phyloP scores from a whole-genome alignment of 768 basidiomycete genomes.

The Serendipita sp. region DNA sequence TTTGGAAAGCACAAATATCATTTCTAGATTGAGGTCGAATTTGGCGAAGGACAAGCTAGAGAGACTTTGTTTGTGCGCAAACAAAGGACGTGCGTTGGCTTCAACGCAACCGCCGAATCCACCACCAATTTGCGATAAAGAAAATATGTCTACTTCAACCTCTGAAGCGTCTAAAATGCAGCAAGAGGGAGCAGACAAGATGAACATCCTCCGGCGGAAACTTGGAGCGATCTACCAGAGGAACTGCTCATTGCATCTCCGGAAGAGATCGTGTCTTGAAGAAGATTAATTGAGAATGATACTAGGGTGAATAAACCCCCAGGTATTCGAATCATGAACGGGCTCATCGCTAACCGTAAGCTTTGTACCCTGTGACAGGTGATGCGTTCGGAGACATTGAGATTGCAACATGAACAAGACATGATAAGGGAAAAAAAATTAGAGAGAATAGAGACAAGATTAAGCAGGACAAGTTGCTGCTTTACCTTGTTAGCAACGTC shows the following conservation, averaged over 20 bases:
- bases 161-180: neutral
- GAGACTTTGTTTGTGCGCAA: neutral
- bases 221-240: conserved; percentile 82
- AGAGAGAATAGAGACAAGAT: conserved; percentile 96
- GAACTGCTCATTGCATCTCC: conserved; percentile 63
- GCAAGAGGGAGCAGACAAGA: conserved; percentile 7
- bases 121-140: neutral
- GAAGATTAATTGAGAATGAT: conserved; percentile 90
- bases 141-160: neutral
- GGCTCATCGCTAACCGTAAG: neutral
- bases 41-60: too few species aligned
- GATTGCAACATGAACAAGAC: conserved; percentile 84
- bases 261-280: conserved; percentile 80
- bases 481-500: conserved; percentile 94
- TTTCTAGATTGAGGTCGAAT: too few species aligned
- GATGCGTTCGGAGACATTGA: conserved; percentile 86
- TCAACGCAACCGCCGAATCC: neutral
- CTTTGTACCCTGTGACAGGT: conserved; percentile 37
- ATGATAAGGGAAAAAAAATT: conserved; percentile 94
- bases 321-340: neutral
- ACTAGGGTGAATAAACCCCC: conserved; percentile 48
- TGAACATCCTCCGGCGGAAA: conserved; percentile 31
- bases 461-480: conserved; percentile 97
- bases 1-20: too few species aligned
- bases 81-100: neutral